Conservation (phyloP, 805 yeast genomes). For the Hanseniaspora lachancei region DNA sequence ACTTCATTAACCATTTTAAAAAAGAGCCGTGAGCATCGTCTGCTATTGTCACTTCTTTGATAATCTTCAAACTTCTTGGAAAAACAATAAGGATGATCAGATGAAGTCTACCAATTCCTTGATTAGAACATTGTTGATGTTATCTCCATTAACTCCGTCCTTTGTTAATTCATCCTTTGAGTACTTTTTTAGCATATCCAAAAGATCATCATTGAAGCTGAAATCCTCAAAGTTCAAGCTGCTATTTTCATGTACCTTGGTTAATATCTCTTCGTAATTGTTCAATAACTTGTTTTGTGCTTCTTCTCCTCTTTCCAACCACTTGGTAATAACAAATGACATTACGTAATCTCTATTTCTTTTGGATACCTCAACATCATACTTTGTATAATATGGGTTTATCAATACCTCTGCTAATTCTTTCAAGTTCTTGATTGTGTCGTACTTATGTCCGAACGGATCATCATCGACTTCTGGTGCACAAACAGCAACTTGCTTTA, state of each 20-base stretch:
- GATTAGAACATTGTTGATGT: background rate
- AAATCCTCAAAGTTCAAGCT: background rate
- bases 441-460: conserved; percentile 39
- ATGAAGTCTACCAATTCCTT: background rate
- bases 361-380: conserved; percentile 34
- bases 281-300: background rate
- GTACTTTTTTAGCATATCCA: background rate
- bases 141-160: background rate
- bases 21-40: background rate
- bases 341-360: conserved; percentile 23
- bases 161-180: background rate
- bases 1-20: background rate
- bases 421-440: conserved; percentile 22
- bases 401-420: conserved; percentile 35
- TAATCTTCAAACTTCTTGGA: background rate
- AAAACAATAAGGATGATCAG: background rate
- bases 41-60: no score
- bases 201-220: background rate
- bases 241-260: background rate
- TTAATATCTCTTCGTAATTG: background rate
- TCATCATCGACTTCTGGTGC: conserved; percentile 36
- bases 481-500: conserved; percentile 30
- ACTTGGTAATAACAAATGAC: conserved; percentile 16
- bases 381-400: conserved; percentile 31
- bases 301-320: background rate